Evolutionary conservation across 2,329 filamentous ascomycete genomes (phyloP).

Genomic region (Botrytis fragariae): DNA sequence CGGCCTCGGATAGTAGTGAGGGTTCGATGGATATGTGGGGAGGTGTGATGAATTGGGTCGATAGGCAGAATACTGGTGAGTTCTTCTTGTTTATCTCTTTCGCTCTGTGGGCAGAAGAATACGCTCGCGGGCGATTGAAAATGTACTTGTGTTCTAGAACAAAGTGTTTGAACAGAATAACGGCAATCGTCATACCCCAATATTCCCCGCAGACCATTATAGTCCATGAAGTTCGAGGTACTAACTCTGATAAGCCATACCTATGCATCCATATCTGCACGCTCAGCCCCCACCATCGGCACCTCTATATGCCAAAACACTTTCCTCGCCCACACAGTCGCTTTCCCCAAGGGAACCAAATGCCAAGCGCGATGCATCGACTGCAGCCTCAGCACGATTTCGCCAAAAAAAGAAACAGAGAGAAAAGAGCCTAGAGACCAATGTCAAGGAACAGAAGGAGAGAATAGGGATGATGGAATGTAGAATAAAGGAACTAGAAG

Average conservation of each 20-base stretch:
- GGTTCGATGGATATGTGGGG: slow-evolving; percentile 10
- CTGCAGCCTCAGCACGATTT: slow-evolving; percentile 83
- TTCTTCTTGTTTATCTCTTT: background rate
- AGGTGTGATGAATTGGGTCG: slow-evolving; percentile 16
- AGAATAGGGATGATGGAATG: slow-evolving; percentile 71
- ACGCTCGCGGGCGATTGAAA: background rate
- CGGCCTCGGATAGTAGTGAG: slow-evolving; percentile 19
- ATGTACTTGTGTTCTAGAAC: background rate
- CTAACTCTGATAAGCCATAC: slow-evolving; percentile 8
- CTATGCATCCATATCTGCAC: slow-evolving; percentile 15
- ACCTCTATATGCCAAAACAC: background rate
- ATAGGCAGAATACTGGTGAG: slow-evolving; percentile 8
- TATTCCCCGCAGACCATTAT: background rate
- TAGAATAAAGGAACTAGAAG: slow-evolving; percentile 70
- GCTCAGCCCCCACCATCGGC: slow-evolving; percentile 1
- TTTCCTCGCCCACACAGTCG: slow-evolving; percentile 12
- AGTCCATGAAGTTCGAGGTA: background rate
- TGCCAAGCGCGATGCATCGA: slow-evolving; percentile 76
- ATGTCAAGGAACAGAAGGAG: slow-evolving; percentile 75
- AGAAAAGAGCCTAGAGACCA: slow-evolving; percentile 77
- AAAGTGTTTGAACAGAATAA: background rate
- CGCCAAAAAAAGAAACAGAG: slow-evolving; percentile 94
- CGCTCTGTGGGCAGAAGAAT: background rate
- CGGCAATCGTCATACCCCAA: background rate
- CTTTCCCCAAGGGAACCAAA: slow-evolving; percentile 19